Evolutionary conservation across 257 asterid genomes (phyloP).

Genomic region (Echium plantagineum): DNA sequence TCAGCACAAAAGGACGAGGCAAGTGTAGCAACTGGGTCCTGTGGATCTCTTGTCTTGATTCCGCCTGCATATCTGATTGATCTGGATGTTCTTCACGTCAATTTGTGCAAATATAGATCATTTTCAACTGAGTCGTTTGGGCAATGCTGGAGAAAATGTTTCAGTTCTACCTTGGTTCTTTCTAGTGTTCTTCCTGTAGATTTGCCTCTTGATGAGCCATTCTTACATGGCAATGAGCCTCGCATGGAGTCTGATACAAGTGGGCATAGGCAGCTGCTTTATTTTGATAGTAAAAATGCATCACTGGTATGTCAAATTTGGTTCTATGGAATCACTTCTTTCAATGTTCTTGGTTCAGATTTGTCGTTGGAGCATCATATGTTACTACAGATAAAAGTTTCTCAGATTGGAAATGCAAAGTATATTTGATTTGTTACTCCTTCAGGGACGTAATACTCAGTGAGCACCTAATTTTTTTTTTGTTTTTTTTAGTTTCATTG

Average conservation of each 20-base stretch:
- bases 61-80: slow-evolving; percentile 34
- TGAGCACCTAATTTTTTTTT: not conserved
- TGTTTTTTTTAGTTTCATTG: too few species aligned
- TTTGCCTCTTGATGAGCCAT: slow-evolving; percentile 20
- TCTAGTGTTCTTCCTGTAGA: slow-evolving; percentile 28
- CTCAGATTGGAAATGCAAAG: not conserved
- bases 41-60: slow-evolving; percentile 18
- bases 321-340: not conserved
- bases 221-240: slow-evolving; percentile 34
- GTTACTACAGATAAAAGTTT: not conserved
- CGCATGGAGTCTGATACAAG: slow-evolving; percentile 30
- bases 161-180: slow-evolving; percentile 31
- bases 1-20: slow-evolving; percentile 10
- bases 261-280: slow-evolving; percentile 26
- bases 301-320: slow-evolving; percentile 24
- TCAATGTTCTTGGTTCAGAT: not conserved
- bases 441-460: not conserved
- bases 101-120: slow-evolving; percentile 18
- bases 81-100: slow-evolving; percentile 27
- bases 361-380: not conserved
- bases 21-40: slow-evolving; percentile 9
- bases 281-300: slow-evolving; percentile 30
- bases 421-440: not conserved
- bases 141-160: slow-evolving; percentile 29
- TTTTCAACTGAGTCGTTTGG: slow-evolving; percentile 19